These are phyloP conservation scores for Salix udensis DNA, from an alignment of 345 rosid genomes.

Conservation along the genomic window DNA sequence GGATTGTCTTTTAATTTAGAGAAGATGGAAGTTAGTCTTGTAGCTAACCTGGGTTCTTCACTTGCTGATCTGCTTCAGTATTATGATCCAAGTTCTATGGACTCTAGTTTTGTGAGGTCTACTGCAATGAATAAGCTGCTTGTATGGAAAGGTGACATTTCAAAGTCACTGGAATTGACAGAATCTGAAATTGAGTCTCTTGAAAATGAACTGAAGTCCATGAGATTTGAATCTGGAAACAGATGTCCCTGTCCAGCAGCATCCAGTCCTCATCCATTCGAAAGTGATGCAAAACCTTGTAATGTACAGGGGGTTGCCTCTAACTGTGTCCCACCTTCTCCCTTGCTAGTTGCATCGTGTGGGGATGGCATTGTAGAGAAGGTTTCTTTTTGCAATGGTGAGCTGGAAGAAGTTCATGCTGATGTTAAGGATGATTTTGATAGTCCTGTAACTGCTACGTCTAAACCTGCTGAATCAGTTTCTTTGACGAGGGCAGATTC, in stretches of 20 bases:
- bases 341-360: conserved; percentile 40
- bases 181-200: conserved; percentile 87
- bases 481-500: conserved; percentile 24
- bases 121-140: conserved; percentile 60
- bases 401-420: conserved; percentile 31
- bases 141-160: conserved; percentile 55
- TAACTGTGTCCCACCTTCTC: conserved; percentile 34
- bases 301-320: conserved; percentile 32
- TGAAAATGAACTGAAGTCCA: conserved; percentile 63
- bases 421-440: conserved; percentile 49
- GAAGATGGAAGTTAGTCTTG: conserved; percentile 52
- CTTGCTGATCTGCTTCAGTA: conserved; percentile 60
- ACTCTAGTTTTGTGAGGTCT: conserved; percentile 51
- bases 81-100: conserved; percentile 53
- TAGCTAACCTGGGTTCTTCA: conserved; percentile 53
- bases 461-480: conserved; percentile 44
- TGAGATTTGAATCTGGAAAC: conserved; percentile 43
- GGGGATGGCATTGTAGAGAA: conserved; percentile 34
- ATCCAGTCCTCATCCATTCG: conserved; percentile 35
- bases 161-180: conserved; percentile 65
- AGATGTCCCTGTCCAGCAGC: conserved; percentile 21
- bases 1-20: conserved; percentile 58
- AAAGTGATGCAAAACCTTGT: conserved; percentile 21
- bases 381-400: conserved; percentile 35
- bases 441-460: conserved; percentile 66